Evolutionary conservation across 2,329 filamentous ascomycete species (phyloP).

Genomic region (Colletotrichum karsti): DNA sequence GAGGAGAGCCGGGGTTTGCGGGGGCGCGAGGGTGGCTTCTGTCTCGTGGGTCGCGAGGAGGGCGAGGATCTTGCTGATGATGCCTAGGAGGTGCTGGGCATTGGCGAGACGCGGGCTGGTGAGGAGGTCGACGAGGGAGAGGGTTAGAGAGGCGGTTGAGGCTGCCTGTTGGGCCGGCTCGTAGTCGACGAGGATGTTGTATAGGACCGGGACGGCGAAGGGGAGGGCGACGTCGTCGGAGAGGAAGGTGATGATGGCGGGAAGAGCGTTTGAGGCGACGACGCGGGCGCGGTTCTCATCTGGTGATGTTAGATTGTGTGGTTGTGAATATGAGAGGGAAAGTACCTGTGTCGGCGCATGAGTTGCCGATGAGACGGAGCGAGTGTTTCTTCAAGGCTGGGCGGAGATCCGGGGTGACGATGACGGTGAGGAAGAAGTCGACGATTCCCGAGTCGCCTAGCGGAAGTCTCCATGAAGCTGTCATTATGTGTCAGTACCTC

Average conservation of each 20-base stretch:
- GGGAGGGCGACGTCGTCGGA: constrained; percentile 55
- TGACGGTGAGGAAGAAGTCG: constrained; percentile 60
- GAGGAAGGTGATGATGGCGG: constrained; percentile 57
- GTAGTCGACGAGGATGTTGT: constrained; percentile 71
- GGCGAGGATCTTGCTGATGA: constrained; percentile 65
- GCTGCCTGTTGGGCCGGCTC: constrained; percentile 65
- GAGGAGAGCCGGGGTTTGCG: constrained; percentile 56
- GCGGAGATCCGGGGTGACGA: constrained; percentile 47
- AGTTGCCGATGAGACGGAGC: constrained; percentile 68
- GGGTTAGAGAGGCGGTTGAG: constrained; percentile 59
- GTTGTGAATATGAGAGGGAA: background rate
- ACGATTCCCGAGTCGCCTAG: constrained; percentile 67
- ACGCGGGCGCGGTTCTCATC: constrained; percentile 68
- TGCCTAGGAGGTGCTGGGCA: constrained; percentile 53
- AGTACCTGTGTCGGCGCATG: constrained; percentile 67
- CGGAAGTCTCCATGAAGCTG: constrained; percentile 65
- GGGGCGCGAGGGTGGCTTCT: constrained; percentile 53
- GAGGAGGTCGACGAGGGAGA: constrained; percentile 57
- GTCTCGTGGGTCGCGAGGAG: constrained; percentile 61
- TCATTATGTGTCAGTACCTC: constrained; percentile 26
- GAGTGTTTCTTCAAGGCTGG: constrained; percentile 60
- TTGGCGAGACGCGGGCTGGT: constrained; percentile 51
- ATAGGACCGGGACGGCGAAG: constrained; percentile 67
- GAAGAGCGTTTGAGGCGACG: constrained; percentile 56
- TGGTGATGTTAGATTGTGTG: constrained; percentile 31